These are phyloP conservation scores for Pythium apleroticum DNA, from an alignment of 352 stramenopile species.

Conservation along the genomic window DNA sequence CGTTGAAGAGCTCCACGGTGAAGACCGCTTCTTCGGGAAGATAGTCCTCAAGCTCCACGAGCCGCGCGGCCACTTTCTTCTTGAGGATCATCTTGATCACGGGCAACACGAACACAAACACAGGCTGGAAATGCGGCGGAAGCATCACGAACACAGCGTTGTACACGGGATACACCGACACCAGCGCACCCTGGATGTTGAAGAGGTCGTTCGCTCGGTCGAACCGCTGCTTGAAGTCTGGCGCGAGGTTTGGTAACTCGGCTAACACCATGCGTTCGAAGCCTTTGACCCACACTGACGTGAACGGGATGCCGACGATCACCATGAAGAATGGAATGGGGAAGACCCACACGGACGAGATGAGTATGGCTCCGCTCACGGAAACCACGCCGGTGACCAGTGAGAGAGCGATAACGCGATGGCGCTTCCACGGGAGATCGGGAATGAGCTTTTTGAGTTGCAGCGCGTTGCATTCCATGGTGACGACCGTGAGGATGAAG, in stretches of 20 bases:
- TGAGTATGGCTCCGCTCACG: not conserved
- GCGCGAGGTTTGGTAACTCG: constrained; percentile 1
- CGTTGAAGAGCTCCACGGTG: constrained; percentile 11
- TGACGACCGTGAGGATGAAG: constrained; percentile 6
- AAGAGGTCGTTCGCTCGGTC: constrained; percentile 6
- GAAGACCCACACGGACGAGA: constrained; percentile 34
- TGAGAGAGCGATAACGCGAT: not conserved
- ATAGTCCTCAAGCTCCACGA: constrained; percentile 3
- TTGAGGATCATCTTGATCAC: constrained; percentile 41
- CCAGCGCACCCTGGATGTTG: constrained; percentile 26
- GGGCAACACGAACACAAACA: constrained; percentile 30
- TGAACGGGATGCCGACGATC: constrained; percentile 20
- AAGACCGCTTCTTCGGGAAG: constrained; percentile 4
- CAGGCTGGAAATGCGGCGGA: constrained; percentile 14
- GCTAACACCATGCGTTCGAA: constrained; percentile 1
- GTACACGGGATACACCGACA: constrained; percentile 41
- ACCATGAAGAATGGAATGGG: constrained; percentile 33
- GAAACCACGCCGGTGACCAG: constrained; percentile 1
- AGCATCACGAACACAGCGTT: constrained; percentile 34
- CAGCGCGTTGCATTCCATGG: constrained; percentile 4
- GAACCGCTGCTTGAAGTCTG: constrained; percentile 2
- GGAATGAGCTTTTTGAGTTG: constrained; percentile 5
- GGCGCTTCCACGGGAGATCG: not conserved
- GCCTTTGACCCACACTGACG: constrained; percentile 3
- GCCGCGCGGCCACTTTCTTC: constrained; percentile 29